These are phyloP conservation scores for Ichthyophthirius multifiliis DNA, from an alignment of 169 alveolate genomes.

Conservation along the genomic window DNA sequence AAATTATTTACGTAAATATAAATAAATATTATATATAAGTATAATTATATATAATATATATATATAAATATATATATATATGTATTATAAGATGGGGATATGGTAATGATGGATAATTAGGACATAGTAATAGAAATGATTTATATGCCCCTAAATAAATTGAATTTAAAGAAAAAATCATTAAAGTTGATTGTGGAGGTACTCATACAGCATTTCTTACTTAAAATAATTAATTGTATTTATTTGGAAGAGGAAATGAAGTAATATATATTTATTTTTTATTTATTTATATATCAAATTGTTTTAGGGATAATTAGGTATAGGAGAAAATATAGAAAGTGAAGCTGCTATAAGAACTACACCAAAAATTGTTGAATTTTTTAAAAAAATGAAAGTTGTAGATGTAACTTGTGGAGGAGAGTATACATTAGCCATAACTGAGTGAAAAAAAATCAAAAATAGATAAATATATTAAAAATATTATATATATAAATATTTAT, in stretches of 20 bases:
- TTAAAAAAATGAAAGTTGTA: neutral
- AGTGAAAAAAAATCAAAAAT: no score
- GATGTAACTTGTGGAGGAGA: constrained; percentile 37
- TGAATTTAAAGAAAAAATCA: constrained; percentile 14
- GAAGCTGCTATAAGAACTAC: constrained; percentile 3
- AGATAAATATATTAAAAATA: no score
- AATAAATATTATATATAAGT: neutral
- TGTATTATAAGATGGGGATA: constrained; percentile 47
- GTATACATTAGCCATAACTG: constrained; percentile 21
- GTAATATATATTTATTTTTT: neutral
- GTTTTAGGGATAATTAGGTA: constrained; percentile 26
- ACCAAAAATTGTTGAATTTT: constrained; percentile 2
- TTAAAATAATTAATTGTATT: constrained; percentile 9
- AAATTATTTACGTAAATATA: neutral
- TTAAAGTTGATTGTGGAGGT: constrained; percentile 31
- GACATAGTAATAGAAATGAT: constrained; percentile 18
- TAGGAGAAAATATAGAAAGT: neutral
- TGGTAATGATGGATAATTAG: constrained; percentile 42
- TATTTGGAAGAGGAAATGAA: constrained; percentile 40
- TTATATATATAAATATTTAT: no score
- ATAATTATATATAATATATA: neutral
- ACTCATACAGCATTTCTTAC: constrained; percentile 24
- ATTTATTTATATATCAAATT: neutral
- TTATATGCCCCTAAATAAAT: constrained; percentile 23
- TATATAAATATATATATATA: neutral